Evolutionary conservation across 176 grass and related monocot genomes (phyloP).

Genomic region (Echinochloa phyllopogon): DNA sequence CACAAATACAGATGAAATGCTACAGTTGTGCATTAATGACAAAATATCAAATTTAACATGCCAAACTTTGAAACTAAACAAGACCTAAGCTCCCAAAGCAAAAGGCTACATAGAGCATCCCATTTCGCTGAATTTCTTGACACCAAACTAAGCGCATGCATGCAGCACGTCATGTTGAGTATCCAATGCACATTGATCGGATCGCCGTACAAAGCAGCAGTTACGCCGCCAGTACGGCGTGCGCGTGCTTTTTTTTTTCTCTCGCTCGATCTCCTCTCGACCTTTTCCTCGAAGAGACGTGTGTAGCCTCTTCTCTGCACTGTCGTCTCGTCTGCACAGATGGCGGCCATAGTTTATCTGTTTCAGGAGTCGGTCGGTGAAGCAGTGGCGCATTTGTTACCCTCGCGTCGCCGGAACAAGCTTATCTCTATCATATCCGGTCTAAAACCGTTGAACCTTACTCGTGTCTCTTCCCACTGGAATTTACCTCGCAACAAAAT

Average conservation of each 20-base stretch:
- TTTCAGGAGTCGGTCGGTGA: not conserved
- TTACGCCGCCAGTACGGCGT: not conserved
- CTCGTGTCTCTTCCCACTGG: conserved; percentile 28
- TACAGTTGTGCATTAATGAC: no score
- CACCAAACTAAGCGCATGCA: not conserved
- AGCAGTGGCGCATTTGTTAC: not conserved
- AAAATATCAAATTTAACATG: no score
- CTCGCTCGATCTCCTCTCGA: not conserved
- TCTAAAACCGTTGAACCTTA: not conserved
- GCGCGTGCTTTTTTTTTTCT: not conserved
- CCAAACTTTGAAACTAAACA: no score
- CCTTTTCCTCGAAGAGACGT: conserved; percentile 5
- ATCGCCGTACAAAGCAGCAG: conserved; percentile 12
- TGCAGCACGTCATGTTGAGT: not conserved
- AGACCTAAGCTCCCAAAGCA: not conserved
- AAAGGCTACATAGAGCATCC: not conserved
- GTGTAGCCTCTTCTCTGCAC: not conserved
- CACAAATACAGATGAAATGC: no score
- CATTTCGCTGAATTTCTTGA: not conserved
- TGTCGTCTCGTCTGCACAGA: not conserved
- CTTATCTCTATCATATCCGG: conserved; percentile 21
- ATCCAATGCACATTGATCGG: not conserved
- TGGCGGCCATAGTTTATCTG: conserved; percentile 40
- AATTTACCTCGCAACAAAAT: conserved; percentile 7
- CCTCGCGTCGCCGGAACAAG: not conserved